A percentile compares a stretch with the other conserved stretches of the same genome.
phyloP scores from a whole-genome alignment of 805 yeast genomes.

The Zygosaccharomyces siamensis region DNA sequence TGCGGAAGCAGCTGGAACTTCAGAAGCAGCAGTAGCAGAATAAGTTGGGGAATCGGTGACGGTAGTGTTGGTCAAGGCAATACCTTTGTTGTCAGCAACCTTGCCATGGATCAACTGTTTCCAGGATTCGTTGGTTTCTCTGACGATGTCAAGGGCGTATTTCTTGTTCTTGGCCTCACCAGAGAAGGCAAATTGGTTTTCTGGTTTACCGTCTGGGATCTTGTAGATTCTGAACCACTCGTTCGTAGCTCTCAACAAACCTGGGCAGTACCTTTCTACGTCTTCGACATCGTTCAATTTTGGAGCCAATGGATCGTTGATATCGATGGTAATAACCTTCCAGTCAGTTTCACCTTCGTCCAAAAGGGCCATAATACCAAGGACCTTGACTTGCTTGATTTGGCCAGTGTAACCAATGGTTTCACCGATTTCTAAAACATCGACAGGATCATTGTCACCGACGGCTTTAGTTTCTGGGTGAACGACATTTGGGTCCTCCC shows the following conservation, averaged over 20 bases:
- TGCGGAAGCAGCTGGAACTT: constrained; percentile 66
- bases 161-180: constrained; percentile 86
- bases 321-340: constrained; percentile 87
- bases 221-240: constrained; percentile 99
- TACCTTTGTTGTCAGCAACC: constrained; percentile 54
- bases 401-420: constrained; percentile 61
- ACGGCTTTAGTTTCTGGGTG: constrained; percentile 63
- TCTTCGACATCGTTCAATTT: constrained; percentile 88
- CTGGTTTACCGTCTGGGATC: constrained; percentile 96
- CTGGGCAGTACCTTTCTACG: constrained; percentile 85
- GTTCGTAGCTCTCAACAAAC: constrained; percentile 85
- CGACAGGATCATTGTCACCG: constrained; percentile 85
- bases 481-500: constrained; percentile 67
- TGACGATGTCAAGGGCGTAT: constrained; percentile 79
- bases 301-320: constrained; percentile 82
- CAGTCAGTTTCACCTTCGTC: constrained; percentile 91
- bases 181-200: constrained; percentile 92
- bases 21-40: constrained; percentile 43
- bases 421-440: constrained; percentile 79
- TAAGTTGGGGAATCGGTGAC: constrained; percentile 52
- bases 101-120: constrained; percentile 63
- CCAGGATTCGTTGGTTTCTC: constrained; percentile 86
- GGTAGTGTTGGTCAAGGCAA: constrained; percentile 73
- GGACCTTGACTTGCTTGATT: constrained; percentile 81
- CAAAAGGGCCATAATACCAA: constrained; percentile 90